Evolutionary conservation across 2,329 filamentous ascomycete genomes (phyloP).

Genomic region (Cordyceps pruinosa): DNA sequence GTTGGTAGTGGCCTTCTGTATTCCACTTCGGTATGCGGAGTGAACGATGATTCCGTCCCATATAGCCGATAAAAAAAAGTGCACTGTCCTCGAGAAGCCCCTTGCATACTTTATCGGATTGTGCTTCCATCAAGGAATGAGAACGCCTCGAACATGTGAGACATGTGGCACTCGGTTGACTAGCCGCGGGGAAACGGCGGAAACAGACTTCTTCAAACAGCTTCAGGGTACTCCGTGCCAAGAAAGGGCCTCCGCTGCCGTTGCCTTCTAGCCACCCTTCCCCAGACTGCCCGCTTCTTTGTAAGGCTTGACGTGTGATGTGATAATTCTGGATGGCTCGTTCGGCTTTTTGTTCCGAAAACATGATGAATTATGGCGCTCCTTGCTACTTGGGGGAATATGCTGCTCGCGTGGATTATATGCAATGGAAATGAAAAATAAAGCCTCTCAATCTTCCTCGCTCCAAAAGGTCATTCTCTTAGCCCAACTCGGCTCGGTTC

Average conservation of each 20-base stretch:
- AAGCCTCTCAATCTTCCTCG: background rate
- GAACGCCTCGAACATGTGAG: no score
- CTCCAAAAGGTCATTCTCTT: background rate
- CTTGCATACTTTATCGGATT: no score
- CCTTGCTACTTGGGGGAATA: background rate
- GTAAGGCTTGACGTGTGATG: background rate
- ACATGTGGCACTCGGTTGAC: no score
- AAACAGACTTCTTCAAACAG: no score
- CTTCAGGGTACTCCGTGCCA: no score
- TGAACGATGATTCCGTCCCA: background rate
- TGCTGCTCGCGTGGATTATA: background rate
- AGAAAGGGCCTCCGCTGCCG: no score
- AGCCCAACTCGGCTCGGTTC: conserved; percentile 8
- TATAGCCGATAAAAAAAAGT: background rate
- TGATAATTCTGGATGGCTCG: background rate
- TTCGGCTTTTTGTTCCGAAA: background rate
- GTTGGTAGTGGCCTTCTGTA: background rate
- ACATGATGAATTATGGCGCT: background rate
- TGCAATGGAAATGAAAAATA: background rate
- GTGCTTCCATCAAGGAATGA: no score
- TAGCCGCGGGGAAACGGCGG: no score
- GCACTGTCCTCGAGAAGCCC: background rate
- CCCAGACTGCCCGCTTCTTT: background rate
- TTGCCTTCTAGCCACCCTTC: background rate
- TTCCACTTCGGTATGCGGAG: background rate